Evolutionary conservation across 2,329 filamentous ascomycete genomes (phyloP), one percentile per base, ranked within the genome.

Genomic region (Zymoseptoria ardabiliae): DNA sequence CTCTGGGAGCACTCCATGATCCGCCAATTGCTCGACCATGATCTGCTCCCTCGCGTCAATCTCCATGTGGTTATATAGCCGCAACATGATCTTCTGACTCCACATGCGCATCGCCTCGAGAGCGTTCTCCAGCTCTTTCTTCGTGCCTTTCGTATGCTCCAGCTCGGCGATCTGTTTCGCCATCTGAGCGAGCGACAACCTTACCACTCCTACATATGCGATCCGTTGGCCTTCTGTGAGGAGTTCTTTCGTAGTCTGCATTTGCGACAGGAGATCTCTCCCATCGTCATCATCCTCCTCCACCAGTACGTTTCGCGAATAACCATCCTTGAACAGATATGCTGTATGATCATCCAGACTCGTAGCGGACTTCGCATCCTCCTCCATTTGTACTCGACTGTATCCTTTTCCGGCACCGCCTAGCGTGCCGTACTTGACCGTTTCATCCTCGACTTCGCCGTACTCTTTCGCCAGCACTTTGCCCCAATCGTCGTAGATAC

Each of bases 331-430:
- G 79, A 99, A 99, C 2, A 99, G 81, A 72, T 99, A 99, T 58
- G 91, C 86, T 0, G 94, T 99, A 69, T 97, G 93, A 59, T 99
- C 94, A 71, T 99, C 94, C 85, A 99, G 85, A 76, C 93, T 97
- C 3, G 91, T 99, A 54, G 89, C 89, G 25, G 92, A 97, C 72
- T 96, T 85, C 13, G 87, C 92, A 74, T 99, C 94, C 64, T 99
- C 94, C 68, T 99, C 94, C 68, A 96, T 82, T 63, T 95, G 84
- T n/a, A 99, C 91, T 54, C 91, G 84, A 0, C 94, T 99, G 73
- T 99, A 99, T 4, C 94, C 94, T 74, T 91, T 97, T 48, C 91
- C 91, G 8, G 93, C 93, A 25, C 92, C 92, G 22, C 93, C 92
- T 0, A 96, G 81, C 13, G 87, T 87, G 21, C 80, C 83, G 68